Conservation (phyloP, 176 grass and related monocot species). For the Typha latifolia region DNA sequence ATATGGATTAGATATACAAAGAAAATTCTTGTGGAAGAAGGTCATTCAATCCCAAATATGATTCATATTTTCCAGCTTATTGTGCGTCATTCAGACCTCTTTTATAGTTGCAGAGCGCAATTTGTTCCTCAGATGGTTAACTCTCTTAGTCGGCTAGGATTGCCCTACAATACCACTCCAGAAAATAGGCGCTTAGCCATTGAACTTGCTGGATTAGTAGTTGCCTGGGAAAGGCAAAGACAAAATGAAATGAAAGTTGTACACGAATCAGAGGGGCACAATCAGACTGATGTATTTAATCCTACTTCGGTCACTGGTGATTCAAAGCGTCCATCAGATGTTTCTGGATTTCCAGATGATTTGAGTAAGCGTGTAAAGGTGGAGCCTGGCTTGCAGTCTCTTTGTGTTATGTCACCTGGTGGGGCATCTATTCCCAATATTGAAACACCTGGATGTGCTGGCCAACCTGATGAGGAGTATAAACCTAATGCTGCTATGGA, state of each 20-base stretch:
- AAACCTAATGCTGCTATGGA: constrained; percentile 99
- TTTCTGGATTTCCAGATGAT: constrained; percentile 64
- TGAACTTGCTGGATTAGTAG: constrained; percentile 98
- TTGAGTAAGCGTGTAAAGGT: constrained; percentile 94
- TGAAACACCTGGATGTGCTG: constrained; percentile 80
- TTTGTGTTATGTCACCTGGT: constrained; percentile 86
- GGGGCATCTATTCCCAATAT: constrained; percentile 87
- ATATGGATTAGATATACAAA: constrained; percentile 99
- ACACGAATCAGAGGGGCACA: constrained; percentile 58
- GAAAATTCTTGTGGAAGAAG: constrained; percentile 97
- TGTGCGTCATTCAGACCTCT: constrained; percentile 92
- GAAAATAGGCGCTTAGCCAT: constrained; percentile 95
- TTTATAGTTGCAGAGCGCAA: constrained; percentile 96
- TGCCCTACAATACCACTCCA: constrained; percentile 85
- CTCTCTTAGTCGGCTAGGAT: constrained; percentile 85
- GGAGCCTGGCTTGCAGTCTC: constrained; percentile 85
- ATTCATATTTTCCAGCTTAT: constrained; percentile 99
- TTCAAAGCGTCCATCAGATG: constrained; percentile 52
- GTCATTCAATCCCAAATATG: constrained; percentile 99
- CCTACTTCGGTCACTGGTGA: constrained; percentile 38
- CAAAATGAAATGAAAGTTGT: constrained; percentile 80
- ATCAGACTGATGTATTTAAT: constrained; percentile 59
- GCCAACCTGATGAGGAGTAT: constrained; percentile 92
- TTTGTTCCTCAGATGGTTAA: constrained; percentile 99
- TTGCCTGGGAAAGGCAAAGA: constrained; percentile 96